A percentile compares a stretch with the other conserved stretches of the same genome.
These are phyloP conservation scores for Neotropicomus parvogracilis DNA, from an alignment of 1,284 basidiomycete genomes.

Conservation along the genomic window DNA sequence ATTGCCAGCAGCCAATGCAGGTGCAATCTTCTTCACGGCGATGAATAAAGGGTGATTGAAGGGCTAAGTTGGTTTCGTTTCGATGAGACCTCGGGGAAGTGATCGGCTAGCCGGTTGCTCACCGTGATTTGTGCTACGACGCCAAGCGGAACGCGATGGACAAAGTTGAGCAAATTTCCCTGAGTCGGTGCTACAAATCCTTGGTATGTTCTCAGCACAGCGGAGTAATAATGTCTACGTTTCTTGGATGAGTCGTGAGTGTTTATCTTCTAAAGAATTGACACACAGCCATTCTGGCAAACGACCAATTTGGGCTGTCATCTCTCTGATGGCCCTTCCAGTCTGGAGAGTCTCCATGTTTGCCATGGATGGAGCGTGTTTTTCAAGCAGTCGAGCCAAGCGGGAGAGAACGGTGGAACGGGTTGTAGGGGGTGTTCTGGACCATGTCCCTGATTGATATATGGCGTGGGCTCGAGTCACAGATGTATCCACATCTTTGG, in stretches of 20 bases:
- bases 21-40: constrained; percentile 81
- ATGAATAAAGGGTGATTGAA: constrained; percentile 84
- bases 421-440: constrained; percentile 49
- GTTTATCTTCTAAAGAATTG: background rate
- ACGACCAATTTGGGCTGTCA: constrained; percentile 69
- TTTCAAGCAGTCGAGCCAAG: constrained; percentile 60
- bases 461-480: constrained; percentile 53
- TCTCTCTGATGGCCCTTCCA: constrained; percentile 72
- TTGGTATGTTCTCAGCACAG: constrained; percentile 65
- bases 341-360: constrained; percentile 71
- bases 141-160: constrained; percentile 73
- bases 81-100: constrained; percentile 5
- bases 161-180: constrained; percentile 73
- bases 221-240: constrained; percentile 69
- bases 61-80: constrained; percentile 43
- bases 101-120: constrained; percentile 18
- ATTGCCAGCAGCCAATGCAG: constrained; percentile 81
- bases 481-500: constrained; percentile 48
- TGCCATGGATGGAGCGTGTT: constrained; percentile 55
- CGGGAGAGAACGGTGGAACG: constrained; percentile 65
- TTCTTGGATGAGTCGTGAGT: constrained; percentile 1
- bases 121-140: constrained; percentile 84
- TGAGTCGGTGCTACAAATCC: constrained; percentile 74
- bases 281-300: constrained; percentile 80
- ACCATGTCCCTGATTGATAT: constrained; percentile 70